Evolutionary conservation across 2,329 filamentous ascomycete genomes (phyloP).

Genomic region (Diplocarpon mali): DNA sequence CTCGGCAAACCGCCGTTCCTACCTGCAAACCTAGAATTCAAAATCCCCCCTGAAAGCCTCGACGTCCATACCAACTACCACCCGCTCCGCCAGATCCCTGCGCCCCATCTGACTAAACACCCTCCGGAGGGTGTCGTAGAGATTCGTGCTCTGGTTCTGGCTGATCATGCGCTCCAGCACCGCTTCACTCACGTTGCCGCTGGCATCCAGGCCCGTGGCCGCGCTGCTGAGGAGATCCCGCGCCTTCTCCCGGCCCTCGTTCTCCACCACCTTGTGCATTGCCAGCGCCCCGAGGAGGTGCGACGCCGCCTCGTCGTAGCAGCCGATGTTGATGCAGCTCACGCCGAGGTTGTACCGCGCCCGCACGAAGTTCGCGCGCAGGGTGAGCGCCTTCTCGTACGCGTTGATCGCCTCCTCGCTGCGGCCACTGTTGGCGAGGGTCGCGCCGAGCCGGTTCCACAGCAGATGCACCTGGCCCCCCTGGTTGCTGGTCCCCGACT

Average conservation of each 20-base stretch:
- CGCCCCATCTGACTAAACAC: conserved; percentile 97
- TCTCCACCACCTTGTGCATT: conserved; percentile 92
- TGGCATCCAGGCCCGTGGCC: conserved; percentile 3
- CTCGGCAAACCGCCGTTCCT: neutral
- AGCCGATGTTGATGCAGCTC: conserved; percentile 94
- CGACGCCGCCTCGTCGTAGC: conserved; percentile 82
- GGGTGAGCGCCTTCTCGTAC: conserved; percentile 81
- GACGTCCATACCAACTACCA: conserved; percentile 82
- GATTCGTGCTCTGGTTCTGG: conserved; percentile 92
- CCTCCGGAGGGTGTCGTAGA: conserved; percentile 86
- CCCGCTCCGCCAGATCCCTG: conserved; percentile 76
- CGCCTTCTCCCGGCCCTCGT: conserved; percentile 71
- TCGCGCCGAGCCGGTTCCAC: conserved; percentile 95
- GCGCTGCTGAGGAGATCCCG: conserved; percentile 64
- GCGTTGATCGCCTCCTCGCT: conserved; percentile 94
- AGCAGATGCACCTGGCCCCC: conserved; percentile 82
- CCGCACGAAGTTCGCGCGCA: conserved; percentile 93
- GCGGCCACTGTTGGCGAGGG: conserved; percentile 86
- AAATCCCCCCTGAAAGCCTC: conserved; percentile 82
- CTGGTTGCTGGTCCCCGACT: conserved; percentile 74
- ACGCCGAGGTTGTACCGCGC: conserved; percentile 96
- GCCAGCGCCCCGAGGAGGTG: conserved; percentile 84
- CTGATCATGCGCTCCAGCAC: conserved; percentile 79
- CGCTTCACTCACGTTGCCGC: conserved; percentile 47
- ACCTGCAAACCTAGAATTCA: conserved; percentile 50